Evolutionary conservation across 2,329 filamentous ascomycete genomes (phyloP).

Genomic region (Aschersonia sp.): DNA sequence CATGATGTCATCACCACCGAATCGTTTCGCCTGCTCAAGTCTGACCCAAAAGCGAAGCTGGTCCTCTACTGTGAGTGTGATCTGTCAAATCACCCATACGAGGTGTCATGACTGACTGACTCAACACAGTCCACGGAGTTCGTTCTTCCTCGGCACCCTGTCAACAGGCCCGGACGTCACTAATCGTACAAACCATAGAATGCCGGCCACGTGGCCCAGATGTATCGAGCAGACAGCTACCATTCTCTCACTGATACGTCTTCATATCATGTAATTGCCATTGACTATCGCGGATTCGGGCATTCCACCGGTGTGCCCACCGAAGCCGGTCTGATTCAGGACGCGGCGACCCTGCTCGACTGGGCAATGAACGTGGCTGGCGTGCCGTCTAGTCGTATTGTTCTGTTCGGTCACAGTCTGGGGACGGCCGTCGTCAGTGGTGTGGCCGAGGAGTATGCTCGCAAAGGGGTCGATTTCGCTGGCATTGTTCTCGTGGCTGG

Average conservation of each 20-base stretch:
- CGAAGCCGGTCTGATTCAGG: conserved; percentile 67
- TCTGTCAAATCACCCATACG: neutral
- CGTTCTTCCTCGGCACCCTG: conserved; percentile 11
- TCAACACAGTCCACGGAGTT: conserved; percentile 45
- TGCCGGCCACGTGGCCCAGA: conserved; percentile 72
- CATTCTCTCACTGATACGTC: conserved; percentile 61
- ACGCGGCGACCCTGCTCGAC: conserved; percentile 58
- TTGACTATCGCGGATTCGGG: conserved; percentile 86
- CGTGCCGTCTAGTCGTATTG: conserved; percentile 56
- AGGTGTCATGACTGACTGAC: neutral
- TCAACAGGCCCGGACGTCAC: neutral
- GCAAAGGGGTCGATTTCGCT: conserved; percentile 52
- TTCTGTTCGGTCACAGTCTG: conserved; percentile 74
- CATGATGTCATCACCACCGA: conserved; percentile 38
- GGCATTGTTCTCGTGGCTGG: conserved; percentile 66
- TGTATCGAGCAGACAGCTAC: conserved; percentile 61
- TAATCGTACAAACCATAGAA: conserved; percentile 37
- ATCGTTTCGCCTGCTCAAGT: conserved; percentile 45
- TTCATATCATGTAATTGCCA: conserved; percentile 65
- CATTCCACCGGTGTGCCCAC: conserved; percentile 65
- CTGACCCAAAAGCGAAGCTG: conserved; percentile 47
- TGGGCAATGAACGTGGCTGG: conserved; percentile 52
- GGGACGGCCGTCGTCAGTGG: conserved; percentile 74
- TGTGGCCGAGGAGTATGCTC: conserved; percentile 54
- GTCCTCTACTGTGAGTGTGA: conserved; percentile 44